Evolutionary conservation across 352 stramenopile species (phyloP).

Genomic region (Globisporangium radiosum): DNA sequence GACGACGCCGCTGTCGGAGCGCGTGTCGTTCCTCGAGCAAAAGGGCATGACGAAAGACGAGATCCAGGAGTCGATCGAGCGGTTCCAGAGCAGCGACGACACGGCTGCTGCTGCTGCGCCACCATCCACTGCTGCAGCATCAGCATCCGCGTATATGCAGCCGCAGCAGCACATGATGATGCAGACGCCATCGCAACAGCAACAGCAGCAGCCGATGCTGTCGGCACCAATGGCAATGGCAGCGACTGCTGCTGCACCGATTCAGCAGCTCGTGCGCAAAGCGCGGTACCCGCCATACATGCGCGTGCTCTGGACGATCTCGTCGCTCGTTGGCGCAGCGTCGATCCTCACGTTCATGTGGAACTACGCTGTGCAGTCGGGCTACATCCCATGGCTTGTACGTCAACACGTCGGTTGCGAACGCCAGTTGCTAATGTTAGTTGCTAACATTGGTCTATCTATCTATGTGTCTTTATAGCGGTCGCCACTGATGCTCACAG

Average conservation of each 20-base stretch:
- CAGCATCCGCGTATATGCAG: slow-evolving; percentile 7
- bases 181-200: slow-evolving; percentile 5
- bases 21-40: slow-evolving; percentile 70
- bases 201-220: slow-evolving; percentile 14
- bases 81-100: slow-evolving; percentile 29
- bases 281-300: slow-evolving; percentile 47
- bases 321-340: slow-evolving; percentile 59
- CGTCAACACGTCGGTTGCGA: slow-evolving; percentile 1
- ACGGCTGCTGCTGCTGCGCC: background rate
- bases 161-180: slow-evolving; percentile 5
- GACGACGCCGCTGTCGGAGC: slow-evolving; percentile 66
- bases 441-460: background rate
- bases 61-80: slow-evolving; percentile 74
- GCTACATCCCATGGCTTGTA: slow-evolving; percentile 65
- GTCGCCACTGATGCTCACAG: slow-evolving; percentile 35
- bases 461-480: slow-evolving; percentile 14
- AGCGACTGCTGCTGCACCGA: slow-evolving; percentile 26
- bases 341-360: slow-evolving; percentile 69
- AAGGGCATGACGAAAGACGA: slow-evolving; percentile 80
- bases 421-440: too few relatives aligned
- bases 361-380: slow-evolving; percentile 67
- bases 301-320: slow-evolving; percentile 60
- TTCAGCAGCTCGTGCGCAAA: slow-evolving; percentile 33
- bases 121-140: background rate
- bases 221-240: slow-evolving; percentile 40